Evolutionary conservation across 768 basidiomycete genomes (phyloP).

Genomic region (Thelephora aurantiotincta): DNA sequence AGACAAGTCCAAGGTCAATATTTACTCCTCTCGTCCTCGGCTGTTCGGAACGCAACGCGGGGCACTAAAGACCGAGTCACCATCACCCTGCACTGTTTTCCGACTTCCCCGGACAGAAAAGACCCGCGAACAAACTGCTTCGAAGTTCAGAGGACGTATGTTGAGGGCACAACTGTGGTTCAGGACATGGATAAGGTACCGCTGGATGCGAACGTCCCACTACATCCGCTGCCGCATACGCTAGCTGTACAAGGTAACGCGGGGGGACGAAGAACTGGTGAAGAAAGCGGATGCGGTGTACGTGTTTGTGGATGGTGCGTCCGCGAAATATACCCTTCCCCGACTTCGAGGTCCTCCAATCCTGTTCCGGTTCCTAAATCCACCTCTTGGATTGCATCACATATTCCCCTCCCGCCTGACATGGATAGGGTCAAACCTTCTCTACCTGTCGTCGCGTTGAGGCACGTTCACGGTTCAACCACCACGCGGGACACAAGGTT

Average conservation of each 20-base stretch:
- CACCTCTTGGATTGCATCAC: too few relatives aligned
- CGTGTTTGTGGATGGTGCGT: constrained; percentile 13
- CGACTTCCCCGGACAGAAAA: background rate
- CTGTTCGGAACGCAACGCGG: background rate
- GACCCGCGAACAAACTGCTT: constrained; percentile 31
- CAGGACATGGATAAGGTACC: constrained; percentile 53
- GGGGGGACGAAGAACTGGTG: constrained; percentile 21
- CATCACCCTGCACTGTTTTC: background rate
- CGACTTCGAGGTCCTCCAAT: too few relatives aligned
- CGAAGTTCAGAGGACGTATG: constrained; percentile 70
- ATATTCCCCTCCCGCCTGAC: background rate
- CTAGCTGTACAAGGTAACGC: constrained; percentile 23
- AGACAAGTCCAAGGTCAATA: too few relatives aligned
- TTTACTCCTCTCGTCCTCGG: background rate
- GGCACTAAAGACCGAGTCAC: background rate
- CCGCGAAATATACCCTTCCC: too few relatives aligned
- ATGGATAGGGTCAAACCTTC: constrained; percentile 4
- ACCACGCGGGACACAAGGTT: constrained; percentile 96
- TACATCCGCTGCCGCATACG: constrained; percentile 42
- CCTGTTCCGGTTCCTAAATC: too few relatives aligned
- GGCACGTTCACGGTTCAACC: constrained; percentile 98
- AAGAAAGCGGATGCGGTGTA: background rate
- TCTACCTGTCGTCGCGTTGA: constrained; percentile 69
- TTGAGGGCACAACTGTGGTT: constrained; percentile 67
- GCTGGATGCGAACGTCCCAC: constrained; percentile 65